phyloP scores from a whole-genome alignment of 148 eudicot genomes.

The Agrostemma githago region DNA sequence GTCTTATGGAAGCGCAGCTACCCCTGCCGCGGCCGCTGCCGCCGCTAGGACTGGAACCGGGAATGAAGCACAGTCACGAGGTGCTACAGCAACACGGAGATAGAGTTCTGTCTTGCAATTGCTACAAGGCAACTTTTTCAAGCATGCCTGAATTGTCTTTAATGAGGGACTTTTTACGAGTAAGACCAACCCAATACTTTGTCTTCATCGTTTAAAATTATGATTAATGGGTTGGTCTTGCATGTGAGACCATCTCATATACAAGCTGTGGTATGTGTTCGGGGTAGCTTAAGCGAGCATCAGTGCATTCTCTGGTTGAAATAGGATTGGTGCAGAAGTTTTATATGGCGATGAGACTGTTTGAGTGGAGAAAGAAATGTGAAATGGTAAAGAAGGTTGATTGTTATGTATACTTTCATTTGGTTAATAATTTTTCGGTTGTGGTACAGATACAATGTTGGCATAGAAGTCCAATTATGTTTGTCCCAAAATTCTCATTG shows the following conservation, averaged over 20 bases:
- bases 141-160: background rate
- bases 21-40: constrained; percentile 20
- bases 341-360: background rate
- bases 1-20: constrained; percentile 38
- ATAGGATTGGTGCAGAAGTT: background rate
- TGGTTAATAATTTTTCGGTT: background rate
- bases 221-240: background rate
- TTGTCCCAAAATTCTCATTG: background rate
- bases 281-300: background rate
- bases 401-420: background rate
- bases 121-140: background rate
- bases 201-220: background rate
- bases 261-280: background rate
- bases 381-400: constrained; percentile 6
- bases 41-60: constrained; percentile 35
- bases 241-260: background rate
- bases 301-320: background rate
- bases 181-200: background rate
- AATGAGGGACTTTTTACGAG: background rate
- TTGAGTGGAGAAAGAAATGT: background rate
- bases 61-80: constrained; percentile 40
- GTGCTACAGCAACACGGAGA: constrained; percentile 44
- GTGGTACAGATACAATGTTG: background rate
- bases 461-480: background rate
- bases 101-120: constrained; percentile 19